A percentile compares a stretch with the other conserved stretches of the same genome.
phyloP scores from a whole-genome alignment of 768 basidiomycete genomes.

The Lyophyllum semitale region DNA sequence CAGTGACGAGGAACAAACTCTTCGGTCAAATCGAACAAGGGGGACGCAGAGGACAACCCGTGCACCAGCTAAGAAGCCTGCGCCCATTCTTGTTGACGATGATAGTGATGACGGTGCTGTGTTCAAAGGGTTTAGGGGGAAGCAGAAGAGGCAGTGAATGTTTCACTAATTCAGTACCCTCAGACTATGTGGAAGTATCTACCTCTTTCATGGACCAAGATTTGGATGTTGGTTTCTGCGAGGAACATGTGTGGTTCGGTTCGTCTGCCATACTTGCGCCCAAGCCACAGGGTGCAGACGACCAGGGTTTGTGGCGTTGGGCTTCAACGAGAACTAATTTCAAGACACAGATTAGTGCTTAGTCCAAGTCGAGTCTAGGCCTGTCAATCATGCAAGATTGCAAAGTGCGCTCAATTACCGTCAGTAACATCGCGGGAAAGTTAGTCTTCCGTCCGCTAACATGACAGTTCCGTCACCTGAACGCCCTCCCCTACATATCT shows the following conservation, averaged over 20 bases:
- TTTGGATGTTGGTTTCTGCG: neutral
- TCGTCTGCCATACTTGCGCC: neutral
- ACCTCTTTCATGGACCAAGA: neutral
- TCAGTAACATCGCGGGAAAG: neutral
- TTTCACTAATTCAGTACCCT: neutral
- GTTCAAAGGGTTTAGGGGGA: constrained; percentile 63
- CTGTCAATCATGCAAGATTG: neutral
- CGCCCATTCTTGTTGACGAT: constrained; percentile 52
- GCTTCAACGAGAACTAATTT: neutral
- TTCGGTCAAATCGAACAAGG: constrained; percentile 26
- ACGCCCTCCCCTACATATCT: neutral
- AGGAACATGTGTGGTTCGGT: neutral
- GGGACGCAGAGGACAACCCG: constrained; percentile 24
- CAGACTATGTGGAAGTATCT: neutral
- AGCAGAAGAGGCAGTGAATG: constrained; percentile 14
- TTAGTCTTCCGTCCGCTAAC: neutral
- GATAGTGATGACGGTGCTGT: constrained; percentile 72
- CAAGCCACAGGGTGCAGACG: neutral
- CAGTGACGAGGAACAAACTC: constrained; percentile 28
- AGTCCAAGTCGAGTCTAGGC: too few species aligned
- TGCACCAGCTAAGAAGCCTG: constrained; percentile 29
- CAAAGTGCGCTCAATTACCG: neutral
- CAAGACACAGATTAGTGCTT: neutral
- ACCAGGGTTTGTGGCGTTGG: neutral
- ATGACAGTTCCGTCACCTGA: neutral